Conservation (phyloP, 805 yeast genomes). For the Blastobotrys robertii region DNA sequence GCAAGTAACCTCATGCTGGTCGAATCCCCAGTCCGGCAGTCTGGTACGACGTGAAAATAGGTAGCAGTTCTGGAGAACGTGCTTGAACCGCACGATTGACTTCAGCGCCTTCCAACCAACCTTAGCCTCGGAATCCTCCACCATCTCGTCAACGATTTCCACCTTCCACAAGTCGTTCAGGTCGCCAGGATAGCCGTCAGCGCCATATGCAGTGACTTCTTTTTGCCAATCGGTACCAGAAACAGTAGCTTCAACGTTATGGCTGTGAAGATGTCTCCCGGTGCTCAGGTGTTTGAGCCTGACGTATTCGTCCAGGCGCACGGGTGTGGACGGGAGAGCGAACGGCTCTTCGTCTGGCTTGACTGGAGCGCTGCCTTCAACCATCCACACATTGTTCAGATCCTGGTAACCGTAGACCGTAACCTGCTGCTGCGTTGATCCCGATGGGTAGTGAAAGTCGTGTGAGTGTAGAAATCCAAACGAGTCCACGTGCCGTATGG, state of each 20-base stretch:
- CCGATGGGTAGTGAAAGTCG: slow-evolving; percentile 40
- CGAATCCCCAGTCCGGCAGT: slow-evolving; percentile 60
- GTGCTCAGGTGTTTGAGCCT: slow-evolving; percentile 35
- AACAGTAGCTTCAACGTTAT: slow-evolving; percentile 14
- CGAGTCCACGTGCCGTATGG: slow-evolving; percentile 49
- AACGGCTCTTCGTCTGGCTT: slow-evolving; percentile 21
- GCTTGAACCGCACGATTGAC: slow-evolving; percentile 46
- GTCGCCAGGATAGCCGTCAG: slow-evolving; percentile 42
- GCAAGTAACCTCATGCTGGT: slow-evolving; percentile 70
- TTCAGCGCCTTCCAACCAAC: slow-evolving; percentile 35
- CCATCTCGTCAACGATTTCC: slow-evolving; percentile 29
- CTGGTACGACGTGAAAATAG: slow-evolving; percentile 50
- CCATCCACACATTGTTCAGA: slow-evolving; percentile 58
- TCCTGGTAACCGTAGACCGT: slow-evolving; percentile 44
- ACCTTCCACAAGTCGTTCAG: slow-evolving; percentile 51
- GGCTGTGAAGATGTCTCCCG: slow-evolving; percentile 16
- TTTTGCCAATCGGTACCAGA: slow-evolving; percentile 17
- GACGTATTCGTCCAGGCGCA: slow-evolving; percentile 33
- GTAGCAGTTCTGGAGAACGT: slow-evolving; percentile 48
- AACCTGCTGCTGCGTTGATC: slow-evolving; percentile 58
- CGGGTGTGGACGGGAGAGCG: background rate
- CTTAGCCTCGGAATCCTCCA: slow-evolving; percentile 24
- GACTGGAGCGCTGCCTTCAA: slow-evolving; percentile 33
- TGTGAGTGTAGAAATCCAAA: slow-evolving; percentile 68
- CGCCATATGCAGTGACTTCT: slow-evolving; percentile 38